Percentiles rank a stretch among this genome's conserved stretches.
Conservation (phyloP, 1,139 yeast genomes). For the Casaregolazyma suthepensis region DNA sequence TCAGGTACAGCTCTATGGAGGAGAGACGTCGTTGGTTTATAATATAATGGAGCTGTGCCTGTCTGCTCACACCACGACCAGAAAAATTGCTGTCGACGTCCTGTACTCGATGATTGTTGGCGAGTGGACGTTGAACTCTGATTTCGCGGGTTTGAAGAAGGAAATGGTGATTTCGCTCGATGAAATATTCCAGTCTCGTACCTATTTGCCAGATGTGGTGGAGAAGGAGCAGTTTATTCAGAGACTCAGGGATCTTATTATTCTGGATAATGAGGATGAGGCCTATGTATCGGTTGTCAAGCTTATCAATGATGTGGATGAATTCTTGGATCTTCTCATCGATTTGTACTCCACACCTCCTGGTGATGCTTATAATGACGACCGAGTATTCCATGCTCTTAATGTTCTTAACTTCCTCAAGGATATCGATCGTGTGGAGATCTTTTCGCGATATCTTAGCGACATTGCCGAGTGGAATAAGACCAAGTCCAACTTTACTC, state of each 20-base stretch:
- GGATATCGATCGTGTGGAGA: constrained; percentile 74
- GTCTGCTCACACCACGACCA: constrained; percentile 60
- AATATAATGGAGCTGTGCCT: constrained; percentile 64
- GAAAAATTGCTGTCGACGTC: constrained; percentile 58
- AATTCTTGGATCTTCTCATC: constrained; percentile 59
- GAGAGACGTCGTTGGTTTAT: constrained; percentile 54
- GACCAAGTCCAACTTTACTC: constrained; percentile 58
- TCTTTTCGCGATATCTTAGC: constrained; percentile 70
- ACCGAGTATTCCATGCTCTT: constrained; percentile 72
- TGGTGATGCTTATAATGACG: constrained; percentile 82
- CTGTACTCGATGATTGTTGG: constrained; percentile 67
- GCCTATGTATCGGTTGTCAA: constrained; percentile 49
- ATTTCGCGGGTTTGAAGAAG: constrained; percentile 54
- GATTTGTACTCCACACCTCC: constrained; percentile 71
- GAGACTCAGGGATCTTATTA: constrained; percentile 45
- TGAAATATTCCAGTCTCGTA: constrained; percentile 53
- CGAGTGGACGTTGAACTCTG: constrained; percentile 57
- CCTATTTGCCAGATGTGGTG: constrained; percentile 44
- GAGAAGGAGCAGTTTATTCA: constrained; percentile 50
- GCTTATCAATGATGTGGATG: constrained; percentile 52
- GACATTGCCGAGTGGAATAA: constrained; percentile 66
- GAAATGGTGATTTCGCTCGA: constrained; percentile 49
- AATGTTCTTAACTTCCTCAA: constrained; percentile 72
- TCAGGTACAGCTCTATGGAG: constrained; percentile 60
- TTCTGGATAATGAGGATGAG: constrained; percentile 62